A percentile compares a stretch with the other conserved stretches of the same genome.
Evolutionary conservation across 306 rosid genomes (phyloP).

Genomic region (Cicer yamashitae): DNA sequence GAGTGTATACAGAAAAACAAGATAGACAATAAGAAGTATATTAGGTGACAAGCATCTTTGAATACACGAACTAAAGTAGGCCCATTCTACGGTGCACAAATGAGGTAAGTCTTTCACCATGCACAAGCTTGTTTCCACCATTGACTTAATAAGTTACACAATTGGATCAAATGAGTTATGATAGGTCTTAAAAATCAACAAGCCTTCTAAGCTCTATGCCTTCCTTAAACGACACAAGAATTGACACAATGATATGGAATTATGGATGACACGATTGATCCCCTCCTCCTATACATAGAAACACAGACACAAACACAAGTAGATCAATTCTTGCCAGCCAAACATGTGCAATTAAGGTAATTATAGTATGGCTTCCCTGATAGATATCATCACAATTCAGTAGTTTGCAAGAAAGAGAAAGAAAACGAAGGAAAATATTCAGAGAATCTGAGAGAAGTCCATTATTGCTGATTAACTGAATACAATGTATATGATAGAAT

Average conservation of each 20-base stretch:
- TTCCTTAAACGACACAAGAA: conserved; percentile 2
- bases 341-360: neutral
- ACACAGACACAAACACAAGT: neutral
- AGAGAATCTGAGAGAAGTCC: conserved; percentile 13
- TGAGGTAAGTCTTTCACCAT: too few species aligned
- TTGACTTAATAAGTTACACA: too few species aligned
- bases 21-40: conserved; percentile 20
- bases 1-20: conserved; percentile 18
- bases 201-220: neutral
- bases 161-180: too few species aligned
- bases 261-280: conserved; percentile 16
- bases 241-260: neutral
- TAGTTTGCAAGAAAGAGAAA: neutral
- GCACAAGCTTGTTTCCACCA: too few species aligned
- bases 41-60: conserved; percentile 11
- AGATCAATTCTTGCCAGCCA: conserved; percentile 5
- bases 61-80: neutral
- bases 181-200: neutral
- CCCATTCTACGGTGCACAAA: too few species aligned
- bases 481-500: conserved; percentile 11
- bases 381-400: neutral
- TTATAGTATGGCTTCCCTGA: conserved; percentile 14
- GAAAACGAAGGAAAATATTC: neutral
- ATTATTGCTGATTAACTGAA: neutral
- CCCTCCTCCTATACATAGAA: conserved; percentile 7